These are phyloP conservation scores for Leishmania mexicana DNA, from an alignment of 208 protist genomes.

Conservation along the genomic window DNA sequence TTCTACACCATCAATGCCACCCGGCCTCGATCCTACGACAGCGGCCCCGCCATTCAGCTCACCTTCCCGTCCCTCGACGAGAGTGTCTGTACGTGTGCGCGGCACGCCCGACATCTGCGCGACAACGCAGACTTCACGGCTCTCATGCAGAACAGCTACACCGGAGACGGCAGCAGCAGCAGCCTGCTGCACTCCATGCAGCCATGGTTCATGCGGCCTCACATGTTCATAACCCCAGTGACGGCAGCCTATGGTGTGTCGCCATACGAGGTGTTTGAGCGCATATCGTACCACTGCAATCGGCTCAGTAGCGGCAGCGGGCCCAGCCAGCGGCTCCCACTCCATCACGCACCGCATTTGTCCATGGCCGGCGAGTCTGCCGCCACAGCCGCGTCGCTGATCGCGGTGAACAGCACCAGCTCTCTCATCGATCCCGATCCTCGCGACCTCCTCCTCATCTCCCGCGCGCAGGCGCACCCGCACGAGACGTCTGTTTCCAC, in stretches of 20 bases:
- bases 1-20: conserved; percentile 11
- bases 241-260: conserved; percentile 37
- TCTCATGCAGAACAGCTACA: conserved; percentile 26
- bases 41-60: conserved; percentile 27
- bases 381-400: not conserved
- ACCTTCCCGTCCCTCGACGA: conserved; percentile 63
- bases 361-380: not conserved
- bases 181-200: conserved; percentile 33
- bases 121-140: conserved; percentile 18
- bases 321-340: conserved; percentile 1
- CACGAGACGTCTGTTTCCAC: conserved; percentile 2
- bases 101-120: conserved; percentile 19
- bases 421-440: conserved; percentile 26
- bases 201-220: conserved; percentile 74
- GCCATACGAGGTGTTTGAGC: conserved; percentile 51
- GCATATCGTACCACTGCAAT: conserved; percentile 30
- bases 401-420: conserved; percentile 25
- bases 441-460: conserved; percentile 16
- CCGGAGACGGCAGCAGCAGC: conserved; percentile 11
- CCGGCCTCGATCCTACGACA: not conserved
- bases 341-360: not conserved
- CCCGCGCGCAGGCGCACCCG: conserved; percentile 17
- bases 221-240: conserved; percentile 55
- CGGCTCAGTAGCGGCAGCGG: conserved; percentile 2
- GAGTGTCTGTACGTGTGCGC: conserved; percentile 38